These are phyloP conservation scores for Thozetella sp. DNA, from an alignment of 495 filamentous ascomycete species.

Conservation along the genomic window DNA sequence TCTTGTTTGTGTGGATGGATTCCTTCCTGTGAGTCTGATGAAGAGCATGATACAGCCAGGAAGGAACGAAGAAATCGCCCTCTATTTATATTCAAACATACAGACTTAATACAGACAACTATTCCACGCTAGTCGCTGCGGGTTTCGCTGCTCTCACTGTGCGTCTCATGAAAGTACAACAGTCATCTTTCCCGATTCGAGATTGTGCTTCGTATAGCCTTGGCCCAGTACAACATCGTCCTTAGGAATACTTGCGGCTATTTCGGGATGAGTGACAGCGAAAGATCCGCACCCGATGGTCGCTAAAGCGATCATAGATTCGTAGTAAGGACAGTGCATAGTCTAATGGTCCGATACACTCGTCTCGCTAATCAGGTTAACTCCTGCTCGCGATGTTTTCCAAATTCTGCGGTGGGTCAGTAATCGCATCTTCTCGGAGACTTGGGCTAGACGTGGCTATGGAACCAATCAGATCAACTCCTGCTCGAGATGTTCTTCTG, in stretches of 20 bases:
- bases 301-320: too few relatives aligned
- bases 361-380: neutral
- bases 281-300: too few relatives aligned
- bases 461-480: neutral
- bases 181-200: too few relatives aligned
- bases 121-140: neutral
- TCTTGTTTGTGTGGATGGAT: neutral
- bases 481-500: neutral
- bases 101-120: neutral
- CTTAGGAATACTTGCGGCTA: too few relatives aligned
- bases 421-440: neutral
- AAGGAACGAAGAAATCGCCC: neutral
- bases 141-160: too few relatives aligned
- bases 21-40: neutral
- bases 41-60: neutral
- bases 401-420: neutral
- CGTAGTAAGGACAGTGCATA: too few relatives aligned
- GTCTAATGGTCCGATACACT: neutral
- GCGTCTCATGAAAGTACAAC: too few relatives aligned
- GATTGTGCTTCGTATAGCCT: too few relatives aligned
- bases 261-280: too few relatives aligned
- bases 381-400: neutral
- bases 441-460: neutral
- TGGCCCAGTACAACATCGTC: too few relatives aligned
- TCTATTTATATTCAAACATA: neutral